Evolutionary conservation across 345 rosid genomes (phyloP), one percentile per base, ranked within the genome.

Genomic region (Acer saccharum): DNA sequence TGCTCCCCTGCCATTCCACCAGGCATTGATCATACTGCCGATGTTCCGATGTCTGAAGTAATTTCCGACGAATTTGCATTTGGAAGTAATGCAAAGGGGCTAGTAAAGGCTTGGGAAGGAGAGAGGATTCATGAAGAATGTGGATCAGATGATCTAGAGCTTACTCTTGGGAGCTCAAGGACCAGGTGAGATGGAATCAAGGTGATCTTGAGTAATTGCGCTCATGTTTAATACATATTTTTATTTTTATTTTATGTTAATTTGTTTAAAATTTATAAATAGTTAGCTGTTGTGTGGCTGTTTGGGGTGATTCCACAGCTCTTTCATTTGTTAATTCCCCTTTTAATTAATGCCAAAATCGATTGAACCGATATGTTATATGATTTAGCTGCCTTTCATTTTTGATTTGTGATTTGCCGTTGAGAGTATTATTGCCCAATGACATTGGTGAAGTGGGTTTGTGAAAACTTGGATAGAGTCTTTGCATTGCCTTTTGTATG

Each of bases 91-190:
- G 71, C 84, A 72, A 81, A 81, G 2, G 98, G 97, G 29, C 77
- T 93, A 64, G 98, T 97, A 75, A 97, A 97, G 82, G 92, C 99
- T 12, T 97, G 99, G 98, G 98, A 94, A 90, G 99, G 99, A 66
- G 99, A 97, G 87, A 89, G 94, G 79, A 92, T 96, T 68, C 98
- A 94, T 3, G 99, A 96, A 64, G 99, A 89, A 81, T 88, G 92
- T 81, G 91, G 93, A 74, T 88, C 97, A 4, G 98, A 97, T 87
- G 99, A 97, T 87, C 89, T 97, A 6, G 98, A 93, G 81, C 99
- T 97, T 72, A 97, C 99, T 52, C 99, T 97, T 74, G 99, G 99
- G 74, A 89, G 86, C 85, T 88, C 98, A 65, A 93, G 83, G 65
- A 88, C 92, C 58, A 90, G 94, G 93, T 90, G 81, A 82, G 76